These are phyloP conservation scores for Globisporangium parvum DNA, from an alignment of 352 stramenopile species.

Conservation along the genomic window DNA sequence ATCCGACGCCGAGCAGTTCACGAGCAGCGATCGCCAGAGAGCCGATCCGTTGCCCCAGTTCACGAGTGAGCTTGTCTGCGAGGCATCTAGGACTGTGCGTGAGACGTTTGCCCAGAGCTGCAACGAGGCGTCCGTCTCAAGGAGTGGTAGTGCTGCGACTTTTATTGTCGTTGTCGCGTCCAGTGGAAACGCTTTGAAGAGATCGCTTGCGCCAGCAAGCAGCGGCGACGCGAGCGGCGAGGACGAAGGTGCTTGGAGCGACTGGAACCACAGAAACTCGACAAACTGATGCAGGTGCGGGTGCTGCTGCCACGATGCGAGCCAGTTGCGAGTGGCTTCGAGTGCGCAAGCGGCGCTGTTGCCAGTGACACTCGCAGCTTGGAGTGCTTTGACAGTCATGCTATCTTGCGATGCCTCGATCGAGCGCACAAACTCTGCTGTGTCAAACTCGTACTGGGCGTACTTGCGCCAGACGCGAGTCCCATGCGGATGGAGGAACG, in stretches of 20 bases:
- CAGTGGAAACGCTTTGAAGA: conserved; percentile 22
- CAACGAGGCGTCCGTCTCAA: neutral
- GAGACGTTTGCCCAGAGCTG: conserved; percentile 11
- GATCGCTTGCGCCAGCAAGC: conserved; percentile 8
- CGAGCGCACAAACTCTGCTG: conserved; percentile 3
- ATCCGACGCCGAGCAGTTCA: conserved; percentile 29
- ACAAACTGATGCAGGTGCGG: conserved; percentile 39
- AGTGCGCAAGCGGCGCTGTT: conserved; percentile 27
- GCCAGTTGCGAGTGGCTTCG: conserved; percentile 39
- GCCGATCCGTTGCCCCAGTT: conserved; percentile 30
- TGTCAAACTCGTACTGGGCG: conserved; percentile 9
- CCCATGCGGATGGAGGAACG: conserved; percentile 31
- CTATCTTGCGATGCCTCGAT: neutral
- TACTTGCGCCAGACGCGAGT: conserved; percentile 23
- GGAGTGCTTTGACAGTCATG: neutral
- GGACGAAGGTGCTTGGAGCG: conserved; percentile 1
- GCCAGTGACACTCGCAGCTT: conserved; percentile 8
- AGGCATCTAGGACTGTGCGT: conserved; percentile 22
- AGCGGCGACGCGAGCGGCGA: conserved; percentile 5
- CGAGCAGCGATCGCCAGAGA: conserved; percentile 32
- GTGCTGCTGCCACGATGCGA: conserved; percentile 46
- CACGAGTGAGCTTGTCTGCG: conserved; percentile 23
- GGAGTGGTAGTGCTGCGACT: neutral
- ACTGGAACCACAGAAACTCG: conserved; percentile 42
- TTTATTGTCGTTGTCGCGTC: neutral